A percentile compares a stretch with the other conserved stretches of the same genome.
These are phyloP conservation scores for Madurella mycetomatis DNA, from an alignment of 2,329 filamentous ascomycete genomes.

Conservation along the genomic window DNA sequence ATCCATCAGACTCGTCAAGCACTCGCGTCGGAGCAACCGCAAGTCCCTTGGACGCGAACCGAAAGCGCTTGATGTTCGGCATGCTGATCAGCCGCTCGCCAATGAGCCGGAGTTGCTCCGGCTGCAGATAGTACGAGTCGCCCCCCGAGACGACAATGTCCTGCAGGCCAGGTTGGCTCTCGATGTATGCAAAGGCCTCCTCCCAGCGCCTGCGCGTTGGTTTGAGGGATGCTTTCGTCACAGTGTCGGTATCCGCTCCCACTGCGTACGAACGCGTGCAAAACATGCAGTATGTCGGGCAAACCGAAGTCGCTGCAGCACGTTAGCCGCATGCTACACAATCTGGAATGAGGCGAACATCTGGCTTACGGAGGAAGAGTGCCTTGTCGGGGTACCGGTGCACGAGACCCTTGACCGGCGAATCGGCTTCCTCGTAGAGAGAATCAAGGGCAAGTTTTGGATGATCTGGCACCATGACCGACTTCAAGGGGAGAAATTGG, in stretches of 20 bases:
- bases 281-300: conserved; percentile 59
- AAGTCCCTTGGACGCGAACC: conserved; percentile 59
- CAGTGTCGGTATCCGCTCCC: conserved; percentile 49
- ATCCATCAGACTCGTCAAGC: conserved; percentile 46
- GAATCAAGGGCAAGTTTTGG: conserved; percentile 52
- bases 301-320: conserved; percentile 50
- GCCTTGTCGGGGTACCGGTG: conserved; percentile 62
- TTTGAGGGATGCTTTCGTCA: conserved; percentile 42
- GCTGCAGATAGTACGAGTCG: conserved; percentile 54
- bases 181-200: conserved; percentile 54
- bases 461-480: conserved; percentile 50
- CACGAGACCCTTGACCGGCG: conserved; percentile 53
- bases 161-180: conserved; percentile 42
- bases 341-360: not conserved
- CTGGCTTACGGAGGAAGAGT: conserved; percentile 52
- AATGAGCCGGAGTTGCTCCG: conserved; percentile 49
- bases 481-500: conserved; percentile 57
- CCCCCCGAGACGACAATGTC: conserved; percentile 62
- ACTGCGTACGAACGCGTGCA: conserved; percentile 59
- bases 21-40: conserved; percentile 55
- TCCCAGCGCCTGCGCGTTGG: conserved; percentile 46
- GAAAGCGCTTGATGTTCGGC: conserved; percentile 54
- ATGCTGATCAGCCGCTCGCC: conserved; percentile 53
- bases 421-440: conserved; percentile 53
- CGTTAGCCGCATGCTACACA: conserved; percentile 18